Evolutionary conservation across 768 basidiomycete species (phyloP).

Genomic region (Guyanaporus albipodus): DNA sequence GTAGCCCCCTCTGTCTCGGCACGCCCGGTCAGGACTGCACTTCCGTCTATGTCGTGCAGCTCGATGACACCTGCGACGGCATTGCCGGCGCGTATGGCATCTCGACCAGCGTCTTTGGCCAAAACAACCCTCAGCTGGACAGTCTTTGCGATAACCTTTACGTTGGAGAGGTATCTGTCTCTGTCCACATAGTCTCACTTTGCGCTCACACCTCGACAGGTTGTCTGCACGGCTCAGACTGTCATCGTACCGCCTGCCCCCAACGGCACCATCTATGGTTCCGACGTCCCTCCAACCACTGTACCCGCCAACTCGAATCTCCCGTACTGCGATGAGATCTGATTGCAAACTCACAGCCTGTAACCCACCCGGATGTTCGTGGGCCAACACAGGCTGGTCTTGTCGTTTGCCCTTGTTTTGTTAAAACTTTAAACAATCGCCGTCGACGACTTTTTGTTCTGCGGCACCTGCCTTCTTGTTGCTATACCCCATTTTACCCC

Average conservation of each 20-base stretch:
- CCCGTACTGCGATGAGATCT: slow-evolving; percentile 47
- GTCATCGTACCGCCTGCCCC: slow-evolving; percentile 44
- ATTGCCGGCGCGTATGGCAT: slow-evolving; percentile 40
- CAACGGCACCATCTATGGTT: slow-evolving; percentile 28
- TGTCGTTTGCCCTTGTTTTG: slow-evolving; percentile 17
- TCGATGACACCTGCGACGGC: slow-evolving; percentile 56
- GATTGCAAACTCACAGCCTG: neutral
- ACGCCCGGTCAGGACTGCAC: slow-evolving; percentile 56
- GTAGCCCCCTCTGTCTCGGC: slow-evolving; percentile 59
- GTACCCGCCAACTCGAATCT: slow-evolving; percentile 31
- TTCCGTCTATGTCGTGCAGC: slow-evolving; percentile 51
- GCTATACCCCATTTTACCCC: slow-evolving; percentile 23
- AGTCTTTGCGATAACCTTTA: slow-evolving; percentile 61
- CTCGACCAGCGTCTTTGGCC: slow-evolving; percentile 50
- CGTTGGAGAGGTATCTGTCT: slow-evolving; percentile 60
- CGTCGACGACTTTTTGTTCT: slow-evolving; percentile 4
- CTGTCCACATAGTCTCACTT: neutral
- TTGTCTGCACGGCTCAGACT: slow-evolving; percentile 46
- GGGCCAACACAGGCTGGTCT: slow-evolving; percentile 25
- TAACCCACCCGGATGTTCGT: slow-evolving; percentile 5
- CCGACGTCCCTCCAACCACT: slow-evolving; percentile 34
- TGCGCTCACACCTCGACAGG: slow-evolving; percentile 30
- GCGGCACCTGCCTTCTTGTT: slow-evolving; percentile 4
- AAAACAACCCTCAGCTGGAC: slow-evolving; percentile 76
- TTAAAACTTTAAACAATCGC: slow-evolving; percentile 1